phyloP scores from a whole-genome alignment of 805 yeast genomes.

The Candida cerambycidarum region DNA sequence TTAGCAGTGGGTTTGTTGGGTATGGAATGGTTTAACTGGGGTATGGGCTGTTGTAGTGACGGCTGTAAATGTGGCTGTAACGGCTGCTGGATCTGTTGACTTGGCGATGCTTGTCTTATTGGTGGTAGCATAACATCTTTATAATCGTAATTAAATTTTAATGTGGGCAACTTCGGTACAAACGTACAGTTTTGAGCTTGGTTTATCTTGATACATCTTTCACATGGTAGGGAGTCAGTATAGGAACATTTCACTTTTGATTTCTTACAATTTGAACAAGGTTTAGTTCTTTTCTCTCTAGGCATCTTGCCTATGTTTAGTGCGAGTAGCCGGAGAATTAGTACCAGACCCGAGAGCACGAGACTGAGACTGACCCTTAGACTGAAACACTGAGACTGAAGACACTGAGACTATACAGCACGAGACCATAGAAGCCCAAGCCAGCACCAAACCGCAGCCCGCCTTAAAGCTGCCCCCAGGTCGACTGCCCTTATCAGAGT shows the following conservation, averaged over 20 bases:
- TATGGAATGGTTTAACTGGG: background rate
- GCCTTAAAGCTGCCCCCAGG: too few relatives aligned
- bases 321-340: too few relatives aligned
- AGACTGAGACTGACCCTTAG: too few relatives aligned
- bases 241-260: constrained; percentile 65
- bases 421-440: too few relatives aligned
- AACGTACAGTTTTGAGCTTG: constrained; percentile 51
- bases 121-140: constrained; percentile 17
- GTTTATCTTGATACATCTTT: constrained; percentile 52
- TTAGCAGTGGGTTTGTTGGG: too few relatives aligned
- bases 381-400: too few relatives aligned
- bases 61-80: background rate
- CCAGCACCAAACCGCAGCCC: too few relatives aligned
- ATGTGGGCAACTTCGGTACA: constrained; percentile 51
- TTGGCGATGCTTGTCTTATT: constrained; percentile 4
- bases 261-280: constrained; percentile 62
- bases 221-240: constrained; percentile 50
- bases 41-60: background rate
- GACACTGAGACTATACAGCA: too few relatives aligned
- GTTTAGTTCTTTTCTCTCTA: constrained; percentile 50
- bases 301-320: too few relatives aligned
- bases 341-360: too few relatives aligned
- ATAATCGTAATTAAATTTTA: constrained; percentile 20
- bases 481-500: too few relatives aligned
- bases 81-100: background rate